Evolutionary conservation across 345 rosid genomes (phyloP), one percentile per base, ranked within the genome.

Genomic region (Aurinia saxatilis): DNA sequence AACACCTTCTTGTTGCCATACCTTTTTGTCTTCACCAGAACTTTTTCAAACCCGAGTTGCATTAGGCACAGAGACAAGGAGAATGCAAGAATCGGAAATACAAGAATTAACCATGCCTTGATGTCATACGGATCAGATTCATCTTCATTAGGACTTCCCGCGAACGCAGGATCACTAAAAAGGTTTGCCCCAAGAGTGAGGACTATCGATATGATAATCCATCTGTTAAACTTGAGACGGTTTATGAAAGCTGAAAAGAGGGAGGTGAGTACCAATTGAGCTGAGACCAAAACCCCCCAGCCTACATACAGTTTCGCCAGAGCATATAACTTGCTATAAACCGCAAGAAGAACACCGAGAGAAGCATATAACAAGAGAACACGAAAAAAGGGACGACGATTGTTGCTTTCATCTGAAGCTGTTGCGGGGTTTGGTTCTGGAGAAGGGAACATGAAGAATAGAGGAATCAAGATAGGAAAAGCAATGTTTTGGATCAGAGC

Each of bases 161-260:
- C 27, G 56, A 71, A 71, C 2, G 30, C 69, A 64, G 75, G 65
- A n/a, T 7, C 6, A 12, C 50, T 52, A 1, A 64, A 63, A 36
- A 40, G 25, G 58, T 47, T 46, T 0, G 65, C 65, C 0, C 16
- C 65, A 63, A 71, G 65, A 56, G 75, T 71, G 31, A 71, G 2
- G 27, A 77, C 8, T 1, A 78, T 50, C 2, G 85, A 79, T 15
- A 75, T 67, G 38, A 81, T 57, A 10, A 80, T 78, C 49, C 79
- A 80, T 41, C 75, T 18, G 36, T 75, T 78, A 64, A 80, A 66
- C 65, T 78, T 81, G 41, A 78, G 69, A 30, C 70, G 64, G 60
- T 82, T 81, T 55, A 80, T 52, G 70, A 77, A 70, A 71, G 63
- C 65, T n/a, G 81, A 76, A 57, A 81, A 75, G 6, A 82, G 46